Evolutionary conservation across 352 stramenopile genomes (phyloP).

Genomic region (Globisporangium parvum): DNA sequence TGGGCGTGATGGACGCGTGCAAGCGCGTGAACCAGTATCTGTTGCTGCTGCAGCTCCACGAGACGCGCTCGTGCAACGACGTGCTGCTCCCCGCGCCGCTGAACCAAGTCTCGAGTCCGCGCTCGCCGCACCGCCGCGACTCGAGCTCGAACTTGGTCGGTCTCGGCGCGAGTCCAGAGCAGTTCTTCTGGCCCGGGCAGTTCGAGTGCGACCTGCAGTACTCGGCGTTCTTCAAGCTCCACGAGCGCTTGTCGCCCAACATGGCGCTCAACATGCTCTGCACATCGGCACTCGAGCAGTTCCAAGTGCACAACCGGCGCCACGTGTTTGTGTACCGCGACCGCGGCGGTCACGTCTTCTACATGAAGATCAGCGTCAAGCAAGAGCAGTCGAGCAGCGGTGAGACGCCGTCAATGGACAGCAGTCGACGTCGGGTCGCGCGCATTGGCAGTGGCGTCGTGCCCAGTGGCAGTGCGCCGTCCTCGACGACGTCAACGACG

Average conservation of each 20-base stretch:
- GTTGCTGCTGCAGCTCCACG: slow-evolving; percentile 78
- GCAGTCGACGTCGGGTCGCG: slow-evolving; percentile 9
- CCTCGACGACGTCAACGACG: background rate
- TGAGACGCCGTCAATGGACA: slow-evolving; percentile 4
- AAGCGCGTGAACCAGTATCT: slow-evolving; percentile 84
- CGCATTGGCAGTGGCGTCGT: slow-evolving; percentile 8
- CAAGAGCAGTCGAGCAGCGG: slow-evolving; percentile 11
- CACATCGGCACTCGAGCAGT: slow-evolving; percentile 82
- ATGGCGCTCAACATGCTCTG: slow-evolving; percentile 81
- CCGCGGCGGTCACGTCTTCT: slow-evolving; percentile 81
- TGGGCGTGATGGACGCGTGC: slow-evolving; percentile 58
- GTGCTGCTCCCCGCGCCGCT: slow-evolving; percentile 49
- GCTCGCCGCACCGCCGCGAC: slow-evolving; percentile 30
- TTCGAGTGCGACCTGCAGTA: slow-evolving; percentile 84
- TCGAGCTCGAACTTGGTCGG: slow-evolving; percentile 22
- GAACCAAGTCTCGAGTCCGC: slow-evolving; percentile 29
- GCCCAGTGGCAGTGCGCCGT: background rate
- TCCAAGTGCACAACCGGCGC: slow-evolving; percentile 85
- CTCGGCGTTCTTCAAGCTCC: slow-evolving; percentile 67
- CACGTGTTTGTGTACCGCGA: slow-evolving; percentile 87
- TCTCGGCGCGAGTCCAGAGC: slow-evolving; percentile 13
- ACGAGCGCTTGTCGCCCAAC: slow-evolving; percentile 70
- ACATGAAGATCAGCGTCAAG: slow-evolving; percentile 82
- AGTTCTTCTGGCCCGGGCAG: slow-evolving; percentile 84
- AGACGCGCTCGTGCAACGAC: slow-evolving; percentile 71